Evolutionary conservation across 768 basidiomycete genomes (phyloP), one percentile per base, ranked within the genome.

Genomic region (Calocybe indica): DNA sequence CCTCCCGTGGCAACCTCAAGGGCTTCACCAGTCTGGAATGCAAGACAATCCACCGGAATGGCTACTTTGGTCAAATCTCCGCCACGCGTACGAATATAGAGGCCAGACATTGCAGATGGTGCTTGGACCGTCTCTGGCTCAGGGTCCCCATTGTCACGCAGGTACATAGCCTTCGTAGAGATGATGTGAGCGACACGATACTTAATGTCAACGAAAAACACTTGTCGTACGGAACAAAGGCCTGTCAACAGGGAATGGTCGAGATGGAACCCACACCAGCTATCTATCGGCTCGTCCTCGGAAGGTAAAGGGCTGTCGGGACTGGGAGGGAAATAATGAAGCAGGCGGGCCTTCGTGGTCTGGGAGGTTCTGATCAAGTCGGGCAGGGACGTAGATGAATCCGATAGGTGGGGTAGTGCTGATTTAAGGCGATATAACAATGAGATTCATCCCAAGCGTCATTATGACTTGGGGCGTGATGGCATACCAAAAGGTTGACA

Each of bases 21-120:
- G 7, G 95, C 91, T 67, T 99, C 93, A 5, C 96, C 96, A 0
- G 93, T 98, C 64, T 99, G 96, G 65, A 99, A 97, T 3, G 94
- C 95, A 44, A 95, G 68, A 58, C 85, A 90, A 59, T 89, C 80
- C 12, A 68, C 58, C 4, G 96, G 95, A 52, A 99, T 96, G 1
- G 81, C 74, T 12, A 95, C 91, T 62, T 91, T 93, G 10, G 80
- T 82, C 28, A 94, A 63, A 15, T 80, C 70, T 2, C 88, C 85
- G 3, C 85, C 84, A 32, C 94, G 80, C 14, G 88, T 92, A 40
- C 83, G 83, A 56, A 99, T 96, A 67, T 93, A 96, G 11, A 99
- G 74, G 0, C 96, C 96, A 2, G 93, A 89, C 2, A 76, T 66
- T 0, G 83, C 70, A 0, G 85, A 86, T 6, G 93, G 92, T 2